Conservation (phyloP, 2,329 filamentous ascomycete species). For the Lasiodiplodia theobromae region DNA sequence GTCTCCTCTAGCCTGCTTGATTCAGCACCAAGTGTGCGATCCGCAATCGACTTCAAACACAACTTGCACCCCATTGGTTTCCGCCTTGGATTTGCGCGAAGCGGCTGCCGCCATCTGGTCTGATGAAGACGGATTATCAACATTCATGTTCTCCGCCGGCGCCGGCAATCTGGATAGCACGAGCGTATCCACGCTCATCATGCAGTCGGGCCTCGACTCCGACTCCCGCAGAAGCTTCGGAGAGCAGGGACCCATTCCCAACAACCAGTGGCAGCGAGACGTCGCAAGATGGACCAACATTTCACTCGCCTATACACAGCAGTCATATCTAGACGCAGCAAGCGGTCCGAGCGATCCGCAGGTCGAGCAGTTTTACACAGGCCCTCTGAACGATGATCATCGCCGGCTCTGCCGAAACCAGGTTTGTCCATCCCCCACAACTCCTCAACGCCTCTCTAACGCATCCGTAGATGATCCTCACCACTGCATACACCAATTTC, state of each 20-base stretch:
- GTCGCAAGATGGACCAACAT: constrained; percentile 29
- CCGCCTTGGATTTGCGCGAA: background rate
- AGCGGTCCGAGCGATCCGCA: background rate
- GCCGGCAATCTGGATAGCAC: background rate
- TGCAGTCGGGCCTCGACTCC: constrained; percentile 6
- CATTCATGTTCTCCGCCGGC: background rate
- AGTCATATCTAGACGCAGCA: constrained; percentile 24
- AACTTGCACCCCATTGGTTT: background rate
- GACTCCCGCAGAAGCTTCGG: constrained; percentile 7
- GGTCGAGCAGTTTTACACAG: background rate
- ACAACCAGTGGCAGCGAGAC: constrained; percentile 33
- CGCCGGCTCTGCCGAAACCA: constrained; percentile 8
- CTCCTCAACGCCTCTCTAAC: background rate
- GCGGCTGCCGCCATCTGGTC: background rate
- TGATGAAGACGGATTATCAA: background rate
- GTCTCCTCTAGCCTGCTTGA: constrained; percentile 29
- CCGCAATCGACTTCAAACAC: background rate
- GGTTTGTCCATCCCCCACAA: background rate
- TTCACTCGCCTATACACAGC: constrained; percentile 26
- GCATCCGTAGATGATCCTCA: constrained; percentile 32
- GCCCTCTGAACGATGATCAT: background rate
- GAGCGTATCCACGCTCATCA: background rate
- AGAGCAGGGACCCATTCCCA: constrained; percentile 24
- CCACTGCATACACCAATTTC: constrained; percentile 30
- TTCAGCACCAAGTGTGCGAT: constrained; percentile 30